Evolutionary conservation across 2,329 filamentous ascomycete species (phyloP), one percentile per base, ranked within the genome.

Genomic region (Sclerotinia subarctica): DNA sequence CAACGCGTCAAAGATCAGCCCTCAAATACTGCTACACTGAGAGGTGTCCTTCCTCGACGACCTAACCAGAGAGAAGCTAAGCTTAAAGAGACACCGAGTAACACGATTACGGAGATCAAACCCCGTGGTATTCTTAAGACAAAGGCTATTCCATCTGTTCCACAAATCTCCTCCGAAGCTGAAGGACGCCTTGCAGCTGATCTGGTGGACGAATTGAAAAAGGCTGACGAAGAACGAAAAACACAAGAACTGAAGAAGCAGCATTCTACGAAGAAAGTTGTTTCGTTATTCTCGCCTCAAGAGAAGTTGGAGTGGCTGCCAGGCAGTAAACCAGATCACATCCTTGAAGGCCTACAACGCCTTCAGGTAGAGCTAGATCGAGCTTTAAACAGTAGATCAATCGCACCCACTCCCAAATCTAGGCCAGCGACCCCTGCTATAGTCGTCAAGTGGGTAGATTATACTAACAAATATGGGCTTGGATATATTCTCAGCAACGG

Each of bases 401-500:
- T 87, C 82, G 87, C 87, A 26, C 81, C 88, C 66, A 80, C 88
- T 60, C 84, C 82, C 0, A 81, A 84, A 13, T 84, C 86, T 78
- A 80, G 84, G 68, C 79, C 83, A 70, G 78, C 83, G 67, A 78
- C 89, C 76, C 84, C 90, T 76, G 80, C 88, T 76, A 85, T 90
- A 56, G 87, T 90, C 17, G 86, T 90, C 15, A 93, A 94, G 76
- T 95, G 92, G 92, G 92, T 95, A 8, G 92, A 95, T 77, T 95
- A 95, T 78, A 93, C 91, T 69, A 92, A 93, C 78, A 93, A 93
- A 77, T 93, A 93, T 77, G 92, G 92, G 17, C 84, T 95, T 21
- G 92, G 92, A 47, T 95, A 94, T 75, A 92, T 94, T 68, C 81
- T 95, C 66, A 92, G 92, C 70, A 90, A 94, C 72, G 91, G 92